Conservation (phyloP, 164 flowering plant genomes). For the Magnolia sinica region DNA sequence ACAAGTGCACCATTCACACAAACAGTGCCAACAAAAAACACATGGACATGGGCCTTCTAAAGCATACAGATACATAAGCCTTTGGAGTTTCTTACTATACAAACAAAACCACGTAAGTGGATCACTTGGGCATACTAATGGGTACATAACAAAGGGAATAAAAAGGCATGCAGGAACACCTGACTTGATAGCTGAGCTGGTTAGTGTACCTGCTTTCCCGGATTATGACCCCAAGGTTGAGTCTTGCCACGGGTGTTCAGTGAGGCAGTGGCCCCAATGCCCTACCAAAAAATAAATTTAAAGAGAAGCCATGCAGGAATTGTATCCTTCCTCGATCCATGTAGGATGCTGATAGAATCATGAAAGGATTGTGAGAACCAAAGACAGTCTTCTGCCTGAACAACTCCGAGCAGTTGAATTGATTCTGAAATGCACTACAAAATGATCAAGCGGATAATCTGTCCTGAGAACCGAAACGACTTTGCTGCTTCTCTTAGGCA, state of each 20-base stretch:
- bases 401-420: background rate
- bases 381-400: background rate
- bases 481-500: constrained; percentile 83
- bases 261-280: background rate
- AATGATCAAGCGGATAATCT: constrained; percentile 79
- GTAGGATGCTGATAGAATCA: background rate
- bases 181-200: background rate
- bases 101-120: too few species aligned
- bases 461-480: constrained; percentile 67
- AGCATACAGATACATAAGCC: too few species aligned
- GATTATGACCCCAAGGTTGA: background rate
- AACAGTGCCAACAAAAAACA: too few species aligned
- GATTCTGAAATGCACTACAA: constrained; percentile 20
- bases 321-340: background rate
- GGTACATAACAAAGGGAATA: background rate
- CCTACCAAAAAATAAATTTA: background rate
- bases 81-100: too few species aligned
- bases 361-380: background rate
- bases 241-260: background rate
- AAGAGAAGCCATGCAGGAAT: background rate
- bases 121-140: too few species aligned
- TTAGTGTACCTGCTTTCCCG: background rate
- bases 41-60: too few species aligned
- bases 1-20: too few species aligned
- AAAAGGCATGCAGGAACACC: background rate